Conservation (phyloP, 2,329 filamentous ascomycete genomes). For the Rhynchosporium agropyri region DNA sequence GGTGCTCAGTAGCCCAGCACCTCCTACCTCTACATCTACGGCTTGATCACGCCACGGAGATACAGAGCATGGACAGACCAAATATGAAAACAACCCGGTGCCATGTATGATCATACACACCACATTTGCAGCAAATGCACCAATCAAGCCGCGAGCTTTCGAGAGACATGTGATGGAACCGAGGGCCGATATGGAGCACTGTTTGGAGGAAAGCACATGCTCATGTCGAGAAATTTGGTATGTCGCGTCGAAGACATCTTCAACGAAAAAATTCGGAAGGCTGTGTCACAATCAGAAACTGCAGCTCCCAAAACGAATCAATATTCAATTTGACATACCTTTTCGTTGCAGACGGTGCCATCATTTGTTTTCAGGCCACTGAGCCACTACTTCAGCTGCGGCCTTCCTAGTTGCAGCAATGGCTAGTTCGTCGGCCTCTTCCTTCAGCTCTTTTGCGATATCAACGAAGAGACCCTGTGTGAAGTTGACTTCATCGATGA, state of each 20-base stretch:
- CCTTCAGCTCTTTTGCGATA: background rate
- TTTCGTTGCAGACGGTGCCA: background rate
- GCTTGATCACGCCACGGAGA: conserved; percentile 16
- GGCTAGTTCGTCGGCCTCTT: background rate
- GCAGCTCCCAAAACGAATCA: background rate
- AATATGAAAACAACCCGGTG: conserved; percentile 1
- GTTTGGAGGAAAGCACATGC: background rate
- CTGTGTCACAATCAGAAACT: background rate
- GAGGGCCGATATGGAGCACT: background rate
- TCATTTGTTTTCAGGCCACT: background rate
- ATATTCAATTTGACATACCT: background rate
- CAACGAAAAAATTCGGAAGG: background rate
- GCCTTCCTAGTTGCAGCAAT: conserved; percentile 3
- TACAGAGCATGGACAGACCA: conserved; percentile 6
- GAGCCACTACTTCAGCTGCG: background rate
- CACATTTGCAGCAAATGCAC: conserved; percentile 7
- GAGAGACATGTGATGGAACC: background rate
- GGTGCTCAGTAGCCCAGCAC: conserved; percentile 49
- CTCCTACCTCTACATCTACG: conserved; percentile 41
- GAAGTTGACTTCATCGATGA: conserved; percentile 30
- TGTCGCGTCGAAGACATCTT: background rate
- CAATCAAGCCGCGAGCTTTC: background rate
- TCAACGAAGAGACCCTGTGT: conserved; percentile 28
- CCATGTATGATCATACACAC: background rate
- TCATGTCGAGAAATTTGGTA: background rate